Conservation (phyloP, 495 filamentous ascomycete genomes). For the Mytilinidion resinicola region DNA sequence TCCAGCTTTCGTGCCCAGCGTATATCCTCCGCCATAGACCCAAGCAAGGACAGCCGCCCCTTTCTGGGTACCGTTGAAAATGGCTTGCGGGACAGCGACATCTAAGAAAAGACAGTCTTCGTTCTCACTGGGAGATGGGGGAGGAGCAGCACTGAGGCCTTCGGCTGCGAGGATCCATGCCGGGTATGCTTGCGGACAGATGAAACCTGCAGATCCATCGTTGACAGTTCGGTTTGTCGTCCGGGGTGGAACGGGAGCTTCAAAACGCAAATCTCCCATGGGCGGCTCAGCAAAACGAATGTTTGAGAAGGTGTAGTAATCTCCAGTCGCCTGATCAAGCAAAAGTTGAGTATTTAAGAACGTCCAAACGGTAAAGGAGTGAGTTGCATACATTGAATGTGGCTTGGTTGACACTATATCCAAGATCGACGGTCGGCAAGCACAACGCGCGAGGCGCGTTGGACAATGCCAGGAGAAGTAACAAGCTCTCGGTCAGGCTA, state of each 20-base stretch:
- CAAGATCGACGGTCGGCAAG: background rate
- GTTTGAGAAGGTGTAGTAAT: background rate
- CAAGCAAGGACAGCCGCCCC: background rate
- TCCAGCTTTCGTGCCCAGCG: background rate
- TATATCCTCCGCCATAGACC: background rate
- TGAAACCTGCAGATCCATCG: background rate
- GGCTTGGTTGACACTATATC: background rate
- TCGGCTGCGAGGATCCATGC: background rate
- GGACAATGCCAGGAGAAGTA: background rate
- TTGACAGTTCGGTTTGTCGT: background rate
- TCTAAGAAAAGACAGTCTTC: conserved; percentile 12
- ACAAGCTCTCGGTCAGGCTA: background rate
- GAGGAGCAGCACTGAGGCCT: background rate
- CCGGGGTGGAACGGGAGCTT: background rate
- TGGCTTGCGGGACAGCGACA: conserved; percentile 1
- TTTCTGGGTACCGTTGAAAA: background rate
- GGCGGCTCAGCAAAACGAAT: background rate
- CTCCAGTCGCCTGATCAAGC: background rate
- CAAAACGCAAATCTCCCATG: background rate
- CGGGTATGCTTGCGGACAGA: background rate
- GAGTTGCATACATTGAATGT: background rate
- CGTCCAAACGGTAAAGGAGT: background rate
- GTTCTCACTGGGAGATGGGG: background rate
- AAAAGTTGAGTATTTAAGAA: background rate
- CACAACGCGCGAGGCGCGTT: background rate